A percentile compares a stretch with the other conserved stretches of the same genome.
These are phyloP conservation scores for Dioszegia aurantiaca DNA, from an alignment of 768 basidiomycete genomes.

Conservation along the genomic window DNA sequence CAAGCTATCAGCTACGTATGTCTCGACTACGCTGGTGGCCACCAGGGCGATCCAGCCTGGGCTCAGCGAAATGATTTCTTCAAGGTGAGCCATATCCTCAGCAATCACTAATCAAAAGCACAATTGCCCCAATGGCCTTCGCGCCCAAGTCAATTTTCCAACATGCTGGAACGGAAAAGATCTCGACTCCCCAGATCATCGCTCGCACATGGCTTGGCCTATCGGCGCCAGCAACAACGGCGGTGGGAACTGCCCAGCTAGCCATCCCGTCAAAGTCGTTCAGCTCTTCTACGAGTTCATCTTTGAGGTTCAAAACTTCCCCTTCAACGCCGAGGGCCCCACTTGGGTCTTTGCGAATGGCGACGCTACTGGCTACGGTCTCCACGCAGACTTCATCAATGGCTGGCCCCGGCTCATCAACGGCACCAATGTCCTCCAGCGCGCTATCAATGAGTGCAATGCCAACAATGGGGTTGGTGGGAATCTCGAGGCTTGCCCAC, in stretches of 20 bases:
- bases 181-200: constrained; percentile 50
- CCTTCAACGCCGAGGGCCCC: constrained; percentile 42
- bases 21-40: constrained; percentile 40
- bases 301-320: constrained; percentile 50
- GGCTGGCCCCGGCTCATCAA: constrained; percentile 49
- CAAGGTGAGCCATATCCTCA: constrained; percentile 4
- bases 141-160: constrained; percentile 54
- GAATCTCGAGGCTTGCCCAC: constrained; percentile 40
- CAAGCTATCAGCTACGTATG: constrained; percentile 52
- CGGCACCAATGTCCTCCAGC: constrained; percentile 50
- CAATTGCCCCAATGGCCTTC: constrained; percentile 51
- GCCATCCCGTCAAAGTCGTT: constrained; percentile 49
- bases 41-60: constrained; percentile 42
- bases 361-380: constrained; percentile 47
- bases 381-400: constrained; percentile 51
- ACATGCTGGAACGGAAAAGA: constrained; percentile 53
- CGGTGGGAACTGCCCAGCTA: constrained; percentile 48
- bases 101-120: constrained; percentile 15
- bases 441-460: constrained; percentile 49
- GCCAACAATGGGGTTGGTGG: constrained; percentile 49
- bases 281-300: constrained; percentile 54
- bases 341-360: constrained; percentile 22
- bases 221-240: constrained; percentile 34
- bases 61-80: constrained; percentile 51
- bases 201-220: constrained; percentile 53